These are phyloP conservation scores for Chamaecyparis obtusa DNA, from an alignment of 75 land plant genomes.

Conservation along the genomic window DNA sequence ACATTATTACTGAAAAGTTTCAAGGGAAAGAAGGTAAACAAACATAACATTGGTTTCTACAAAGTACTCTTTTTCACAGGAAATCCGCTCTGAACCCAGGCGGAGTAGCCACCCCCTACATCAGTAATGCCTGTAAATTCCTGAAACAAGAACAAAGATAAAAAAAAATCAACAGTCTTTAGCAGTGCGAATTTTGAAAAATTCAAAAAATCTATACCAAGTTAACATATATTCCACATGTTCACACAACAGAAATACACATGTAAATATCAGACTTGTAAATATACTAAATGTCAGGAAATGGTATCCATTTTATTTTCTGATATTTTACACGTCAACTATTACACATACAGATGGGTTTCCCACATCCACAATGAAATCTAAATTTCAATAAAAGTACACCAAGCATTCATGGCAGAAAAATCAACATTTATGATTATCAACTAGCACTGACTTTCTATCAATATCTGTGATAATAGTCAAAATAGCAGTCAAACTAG, in stretches of 20 bases:
- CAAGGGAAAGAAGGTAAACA: not conserved
- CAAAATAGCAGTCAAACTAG: too few species aligned
- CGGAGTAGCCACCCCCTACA: constrained; percentile 79
- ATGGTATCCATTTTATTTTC: too few species aligned
- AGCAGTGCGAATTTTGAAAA: not conserved
- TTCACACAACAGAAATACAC: not conserved
- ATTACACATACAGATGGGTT: too few species aligned
- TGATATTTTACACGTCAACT: too few species aligned
- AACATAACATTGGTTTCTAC: not conserved
- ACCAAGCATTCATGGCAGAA: too few species aligned
- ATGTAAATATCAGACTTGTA: not conserved
- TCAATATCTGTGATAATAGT: too few species aligned
- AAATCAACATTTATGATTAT: too few species aligned
- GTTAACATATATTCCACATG: not conserved
- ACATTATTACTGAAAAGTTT: not conserved
- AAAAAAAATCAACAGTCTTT: not conserved
- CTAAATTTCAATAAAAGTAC: too few species aligned
- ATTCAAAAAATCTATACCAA: not conserved
- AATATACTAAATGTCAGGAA: not conserved
- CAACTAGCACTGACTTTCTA: too few species aligned
- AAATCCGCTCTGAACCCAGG: constrained; percentile 76
- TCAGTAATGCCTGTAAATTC: constrained; percentile 74
- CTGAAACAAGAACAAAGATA: constrained; percentile 32
- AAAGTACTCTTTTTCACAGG: constrained; percentile 21
- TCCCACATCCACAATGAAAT: too few species aligned